Evolutionary conservation across 2,329 filamentous ascomycete species (phyloP), one percentile per base, ranked within the genome.

Genomic region (Alternaria hordeiaustralica): DNA sequence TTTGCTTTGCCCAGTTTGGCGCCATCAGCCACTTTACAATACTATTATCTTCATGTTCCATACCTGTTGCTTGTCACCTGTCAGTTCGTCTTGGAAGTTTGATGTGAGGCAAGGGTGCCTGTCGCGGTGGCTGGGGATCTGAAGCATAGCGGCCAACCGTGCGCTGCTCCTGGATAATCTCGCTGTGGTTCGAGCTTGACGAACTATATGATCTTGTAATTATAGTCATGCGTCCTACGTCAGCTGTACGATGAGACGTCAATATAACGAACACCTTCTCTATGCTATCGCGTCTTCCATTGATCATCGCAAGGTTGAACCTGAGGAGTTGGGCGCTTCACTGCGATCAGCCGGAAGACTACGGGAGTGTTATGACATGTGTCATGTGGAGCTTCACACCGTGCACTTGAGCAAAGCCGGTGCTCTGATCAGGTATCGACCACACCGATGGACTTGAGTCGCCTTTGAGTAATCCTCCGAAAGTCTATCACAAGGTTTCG

Each of bases 131-230:
- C 41, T 64, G 45, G 23, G 26, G 55, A 54, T 58, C 44, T 58
- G 58, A 55, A 56, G 62, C 55, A 53, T 55, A 45, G 58, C 55
- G 55, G 36, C 50, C 44, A 21, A 65, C 50, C 59, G 58, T 59
- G 61, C 61, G 43, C 53, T 50, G 55, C 57, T 63, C 45, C 57
- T 45, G 45, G 50, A 30, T 72, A 53, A 71, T 71, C 65, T 67
- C 57, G 58, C 64, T 45, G 44, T 44, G 26, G 43, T 41, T 30
- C 20, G 49, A 28, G 53, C 67, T 71, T 61, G 55, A 63, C 53
- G 62, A 63, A 65, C 51, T 47, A 61, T 61, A 64, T 60, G 54
- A 64, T 60, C 10, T 54, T 73, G 71, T 75, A 73, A 73, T 71
- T 67, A 63, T 71, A 71, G 59, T 65, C 60, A 58, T 61, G 55